A percentile compares a stretch with the other conserved stretches of the same genome.
phyloP scores from a whole-genome alignment of 768 basidiomycete genomes.

The Boletus barrowsii region DNA sequence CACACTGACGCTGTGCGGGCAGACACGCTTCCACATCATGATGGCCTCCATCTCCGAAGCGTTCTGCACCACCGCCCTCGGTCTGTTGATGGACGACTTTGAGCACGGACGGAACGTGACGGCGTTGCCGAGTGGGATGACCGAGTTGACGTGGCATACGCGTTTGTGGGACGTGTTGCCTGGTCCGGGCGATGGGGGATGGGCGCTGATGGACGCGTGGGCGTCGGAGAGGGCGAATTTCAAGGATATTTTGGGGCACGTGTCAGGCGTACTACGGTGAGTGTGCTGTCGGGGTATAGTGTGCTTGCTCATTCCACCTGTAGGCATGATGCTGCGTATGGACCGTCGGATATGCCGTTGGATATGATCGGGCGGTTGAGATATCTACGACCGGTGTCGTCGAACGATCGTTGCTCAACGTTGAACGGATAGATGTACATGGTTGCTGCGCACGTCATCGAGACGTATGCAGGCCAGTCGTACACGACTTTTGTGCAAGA shows the following conservation, averaged over 20 bases:
- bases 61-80: slow-evolving; percentile 38
- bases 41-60: slow-evolving; percentile 40
- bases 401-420: no score
- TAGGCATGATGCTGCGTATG: slow-evolving; percentile 36
- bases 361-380: slow-evolving; percentile 25
- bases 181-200: slow-evolving; percentile 14
- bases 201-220: slow-evolving; percentile 40
- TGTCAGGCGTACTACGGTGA: slow-evolving; percentile 39
- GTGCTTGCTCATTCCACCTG: neutral
- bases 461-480: slow-evolving; percentile 29
- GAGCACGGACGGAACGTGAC: slow-evolving; percentile 33
- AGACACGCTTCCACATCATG: slow-evolving; percentile 39
- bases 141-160: slow-evolving; percentile 36
- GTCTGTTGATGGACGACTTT: slow-evolving; percentile 43
- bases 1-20: neutral
- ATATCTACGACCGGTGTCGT: slow-evolving; percentile 24
- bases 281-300: no score
- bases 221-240: slow-evolving; percentile 36
- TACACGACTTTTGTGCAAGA: slow-evolving; percentile 41
- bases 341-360: slow-evolving; percentile 24
- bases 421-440: slow-evolving; percentile 42
- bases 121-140: slow-evolving; percentile 29
- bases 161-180: slow-evolving; percentile 38
- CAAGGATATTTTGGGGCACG: slow-evolving; percentile 39
- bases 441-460: slow-evolving; percentile 33